Evolutionary conservation across 768 basidiomycete species (phyloP), one percentile per base, ranked within the genome.

Genomic region (Leccinum arenicola): DNA sequence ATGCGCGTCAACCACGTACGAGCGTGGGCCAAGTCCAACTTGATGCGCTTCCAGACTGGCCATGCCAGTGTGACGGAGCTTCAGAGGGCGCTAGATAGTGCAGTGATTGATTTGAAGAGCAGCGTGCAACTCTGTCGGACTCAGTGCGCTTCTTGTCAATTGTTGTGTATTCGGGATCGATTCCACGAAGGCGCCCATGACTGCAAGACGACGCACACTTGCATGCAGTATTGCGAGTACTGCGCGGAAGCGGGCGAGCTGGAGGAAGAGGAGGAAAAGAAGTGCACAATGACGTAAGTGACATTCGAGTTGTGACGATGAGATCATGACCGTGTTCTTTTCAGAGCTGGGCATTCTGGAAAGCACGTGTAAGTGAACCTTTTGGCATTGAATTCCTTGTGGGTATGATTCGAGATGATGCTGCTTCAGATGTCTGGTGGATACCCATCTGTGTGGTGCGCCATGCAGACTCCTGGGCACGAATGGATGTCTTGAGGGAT

Each of bases 291-390:
- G 61, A 72, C 69, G 84, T 85, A 64, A 63, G 83, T 73, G 4
- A 31, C 10, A 21, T 25, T 33, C 14, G 10, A 9, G 43, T 14
- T n/a, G 35, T 48, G 47, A 10, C 35, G 10, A 3, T 8, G 14
- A 19, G 19, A 23, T 15, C 2, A 6, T 55, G 4, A 56, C 17
- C 27, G 31, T 50, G 36, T 19, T 31, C 12, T 53, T 29, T 11
- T 3, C 50, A 85, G 84, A 3, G 85, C 84, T 50, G 84, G 85
- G 1, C 85, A 86, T 65, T 65, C 77, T 36, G 82, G 81, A 17
- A 73, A 72, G 11, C 84, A 86, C 59, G 72, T 84, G 85, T 86
- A 65, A 61, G 82, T 61, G 19, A 52, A 75, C 58, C 11, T 27
- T 54, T 52, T 19, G n/a, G n/a, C 25, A 3, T 14, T 4, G 10